Conservation (phyloP, 2,329 filamentous ascomycete species). For the Colletotrichum sp. region DNA sequence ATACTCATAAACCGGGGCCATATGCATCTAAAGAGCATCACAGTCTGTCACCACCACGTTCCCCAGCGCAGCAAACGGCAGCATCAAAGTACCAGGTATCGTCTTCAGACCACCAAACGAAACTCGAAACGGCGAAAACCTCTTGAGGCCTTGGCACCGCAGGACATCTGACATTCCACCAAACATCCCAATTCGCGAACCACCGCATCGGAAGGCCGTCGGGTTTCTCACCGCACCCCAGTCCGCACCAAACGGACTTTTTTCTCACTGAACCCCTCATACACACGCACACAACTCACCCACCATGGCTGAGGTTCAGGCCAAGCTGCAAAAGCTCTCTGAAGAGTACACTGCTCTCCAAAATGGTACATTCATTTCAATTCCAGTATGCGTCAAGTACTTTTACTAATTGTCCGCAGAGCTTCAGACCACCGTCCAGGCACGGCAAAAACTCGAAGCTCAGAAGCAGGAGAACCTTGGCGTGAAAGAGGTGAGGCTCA, state of each 20-base stretch:
- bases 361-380: slow-evolving; percentile 56
- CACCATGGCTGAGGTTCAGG: slow-evolving; percentile 75
- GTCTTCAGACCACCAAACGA: not conserved
- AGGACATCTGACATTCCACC: not conserved
- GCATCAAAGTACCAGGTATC: slow-evolving; percentile 1
- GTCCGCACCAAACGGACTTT: not conserved
- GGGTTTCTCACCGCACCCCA: not conserved
- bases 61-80: not conserved
- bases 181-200: not conserved
- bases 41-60: slow-evolving; percentile 11
- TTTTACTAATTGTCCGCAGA: slow-evolving; percentile 56
- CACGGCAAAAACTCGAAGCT: slow-evolving; percentile 89
- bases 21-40: not conserved
- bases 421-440: slow-evolving; percentile 75
- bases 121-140: not conserved
- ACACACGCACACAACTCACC: not conserved
- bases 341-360: slow-evolving; percentile 90
- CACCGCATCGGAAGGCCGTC: not conserved
- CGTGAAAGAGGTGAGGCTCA: slow-evolving; percentile 73
- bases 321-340: slow-evolving; percentile 79
- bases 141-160: not conserved
- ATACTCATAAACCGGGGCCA: not conserved
- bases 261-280: slow-evolving; percentile 12
- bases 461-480: slow-evolving; percentile 92
- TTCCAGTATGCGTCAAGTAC: not conserved